Conservation (phyloP, 2,329 filamentous ascomycete species). For the Hymenoscyphus occultus region DNA sequence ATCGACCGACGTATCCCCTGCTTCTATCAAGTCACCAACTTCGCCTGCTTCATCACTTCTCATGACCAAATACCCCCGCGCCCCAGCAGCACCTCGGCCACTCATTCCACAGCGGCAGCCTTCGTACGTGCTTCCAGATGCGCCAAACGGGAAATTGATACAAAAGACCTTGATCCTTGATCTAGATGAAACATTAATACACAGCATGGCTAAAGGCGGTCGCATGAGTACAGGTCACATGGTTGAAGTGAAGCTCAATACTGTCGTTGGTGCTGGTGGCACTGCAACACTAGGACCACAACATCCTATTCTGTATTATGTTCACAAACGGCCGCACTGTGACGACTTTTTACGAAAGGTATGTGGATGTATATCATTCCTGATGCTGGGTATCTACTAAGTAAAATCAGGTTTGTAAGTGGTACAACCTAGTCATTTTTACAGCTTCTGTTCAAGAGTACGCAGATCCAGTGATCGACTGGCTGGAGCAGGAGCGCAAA, state of each 20-base stretch:
- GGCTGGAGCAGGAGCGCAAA: conserved; percentile 94
- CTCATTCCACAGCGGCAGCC: conserved; percentile 86
- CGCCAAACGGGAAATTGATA: conserved; percentile 51
- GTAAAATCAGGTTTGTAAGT: conserved; percentile 72
- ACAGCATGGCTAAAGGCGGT: conserved; percentile 95
- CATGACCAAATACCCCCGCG: conserved; percentile 86
- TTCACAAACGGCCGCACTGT: conserved; percentile 95
- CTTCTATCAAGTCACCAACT: conserved; percentile 89
- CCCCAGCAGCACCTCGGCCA: conserved; percentile 83
- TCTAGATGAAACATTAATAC: conserved; percentile 94
- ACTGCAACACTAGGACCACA: conserved; percentile 72
- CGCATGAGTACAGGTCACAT: conserved; percentile 96
- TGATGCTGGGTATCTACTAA: background rate
- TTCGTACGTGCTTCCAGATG: conserved; percentile 66
- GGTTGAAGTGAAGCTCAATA: conserved; percentile 92
- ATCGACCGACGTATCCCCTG: conserved; percentile 54
- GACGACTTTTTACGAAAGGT: conserved; percentile 92
- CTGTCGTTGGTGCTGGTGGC: conserved; percentile 63
- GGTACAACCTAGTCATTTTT: conserved; percentile 97
- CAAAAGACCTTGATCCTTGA: conserved; percentile 95
- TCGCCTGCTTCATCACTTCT: conserved; percentile 67
- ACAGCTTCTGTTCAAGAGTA: conserved; percentile 98
- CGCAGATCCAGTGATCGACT: conserved; percentile 97
- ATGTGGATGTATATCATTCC: conserved; percentile 32
- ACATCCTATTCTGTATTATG: conserved; percentile 96